phyloP scores from a whole-genome alignment of 208 protist genomes.

The Wallacemonas collosoma region DNA sequence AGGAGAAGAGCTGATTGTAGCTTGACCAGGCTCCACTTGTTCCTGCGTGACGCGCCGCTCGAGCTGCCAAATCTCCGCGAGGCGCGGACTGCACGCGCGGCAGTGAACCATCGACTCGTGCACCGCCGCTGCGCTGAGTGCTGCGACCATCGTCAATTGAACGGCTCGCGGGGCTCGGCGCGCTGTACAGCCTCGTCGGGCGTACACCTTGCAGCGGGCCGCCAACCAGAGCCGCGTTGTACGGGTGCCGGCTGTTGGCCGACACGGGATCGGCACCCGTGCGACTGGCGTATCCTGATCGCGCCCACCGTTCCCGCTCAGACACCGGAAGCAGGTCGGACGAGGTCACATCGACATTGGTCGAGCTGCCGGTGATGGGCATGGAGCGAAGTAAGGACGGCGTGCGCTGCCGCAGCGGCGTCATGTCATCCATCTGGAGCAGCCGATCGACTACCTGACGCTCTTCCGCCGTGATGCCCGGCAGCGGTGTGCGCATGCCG shows the following conservation, averaged over 20 bases:
- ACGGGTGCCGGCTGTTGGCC: not conserved
- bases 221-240: not conserved
- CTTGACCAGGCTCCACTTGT: not conserved
- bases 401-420: slow-evolving; percentile 2
- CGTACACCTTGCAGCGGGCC: not conserved
- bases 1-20: slow-evolving; percentile 16
- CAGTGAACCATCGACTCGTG: not conserved
- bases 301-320: not conserved
- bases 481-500: slow-evolving; percentile 11
- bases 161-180: too few species aligned
- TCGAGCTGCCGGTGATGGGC: slow-evolving; percentile 13
- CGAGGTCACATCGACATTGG: slow-evolving; percentile 15
- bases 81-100: slow-evolving; percentile 10
- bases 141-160: not conserved
- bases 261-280: not conserved
- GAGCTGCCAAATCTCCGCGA: not conserved
- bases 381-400: slow-evolving; percentile 9
- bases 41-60: not conserved
- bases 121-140: not conserved
- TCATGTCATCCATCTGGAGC: slow-evolving; percentile 11
- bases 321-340: slow-evolving; percentile 6
- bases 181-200: too few species aligned
- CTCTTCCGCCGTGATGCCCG: slow-evolving; percentile 8
- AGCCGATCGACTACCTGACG: slow-evolving; percentile 2
- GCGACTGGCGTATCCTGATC: too few species aligned